Evolutionary conservation across 352 stramenopile genomes (phyloP), one percentile per base, ranked within the genome.

Genomic region (Phytophthora fragariae): DNA sequence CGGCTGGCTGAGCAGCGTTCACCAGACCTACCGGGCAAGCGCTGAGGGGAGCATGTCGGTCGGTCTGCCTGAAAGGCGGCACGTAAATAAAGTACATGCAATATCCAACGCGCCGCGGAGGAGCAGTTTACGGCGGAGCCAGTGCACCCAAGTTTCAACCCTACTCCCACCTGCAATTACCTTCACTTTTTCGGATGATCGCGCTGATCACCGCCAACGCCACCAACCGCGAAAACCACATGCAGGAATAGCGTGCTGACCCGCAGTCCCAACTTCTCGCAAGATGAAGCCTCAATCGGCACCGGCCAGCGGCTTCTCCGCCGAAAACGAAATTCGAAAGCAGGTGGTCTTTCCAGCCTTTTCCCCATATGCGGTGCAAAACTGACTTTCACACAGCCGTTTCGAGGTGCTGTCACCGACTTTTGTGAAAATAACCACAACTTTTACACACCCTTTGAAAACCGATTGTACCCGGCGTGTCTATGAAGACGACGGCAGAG

Each of bases 141-240:
- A 58, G 35, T 61, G n/a, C 17, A 29, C 46, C n/a, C 46, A 19
- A 52, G n/a, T 59, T 67, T 72, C 64, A 76, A 76, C 70, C 64
- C 70, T 76, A 76, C 21, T 49, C 70, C 6, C 49, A 12, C 21
- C 14, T 19, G 44, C 10, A 27, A 24, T 15, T 52, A 62, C n/a
- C 33, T 47, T 62, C 55, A 62, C 31, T 33, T 47, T 35, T 19
- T 29, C 19, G 49, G 19, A 56, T 56, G 49, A 56, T 33, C 19
- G 11, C 49, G 49, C 49, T 21, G 55, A 52, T 24, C 44, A 2
- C 52, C 52, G 49, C 27, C 21, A 58, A 12, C 65, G 57, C 33
- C 10, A 39, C 52, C 39, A 61, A 31, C 35, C 50, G 27, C 37
- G 19, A 44, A 19, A 56, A 31, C 35, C 55, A 14, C 37, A 31